Evolutionary conservation across 768 basidiomycete genomes (phyloP).

Genomic region (Agaricus subrufescens): DNA sequence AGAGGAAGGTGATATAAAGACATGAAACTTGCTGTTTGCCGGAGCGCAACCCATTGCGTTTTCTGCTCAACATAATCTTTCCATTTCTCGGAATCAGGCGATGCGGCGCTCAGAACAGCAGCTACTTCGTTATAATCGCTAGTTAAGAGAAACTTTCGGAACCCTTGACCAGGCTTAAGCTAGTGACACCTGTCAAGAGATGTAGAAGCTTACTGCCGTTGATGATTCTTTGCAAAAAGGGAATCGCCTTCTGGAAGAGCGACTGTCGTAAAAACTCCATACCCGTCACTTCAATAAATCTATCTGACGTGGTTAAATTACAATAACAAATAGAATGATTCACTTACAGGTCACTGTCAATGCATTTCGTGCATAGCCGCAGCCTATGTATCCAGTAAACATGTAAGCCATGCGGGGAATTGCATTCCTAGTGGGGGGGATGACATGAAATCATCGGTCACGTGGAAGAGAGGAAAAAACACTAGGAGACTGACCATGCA

Average conservation of each 20-base stretch:
- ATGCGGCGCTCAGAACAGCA: neutral
- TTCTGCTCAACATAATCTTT: neutral
- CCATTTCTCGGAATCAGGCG: neutral
- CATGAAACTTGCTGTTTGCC: neutral
- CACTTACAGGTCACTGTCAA: neutral
- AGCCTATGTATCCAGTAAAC: conserved; percentile 5
- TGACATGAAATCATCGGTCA: neutral
- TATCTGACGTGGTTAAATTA: neutral
- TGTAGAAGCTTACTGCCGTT: neutral
- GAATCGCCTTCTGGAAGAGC: neutral
- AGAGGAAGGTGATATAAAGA: neutral
- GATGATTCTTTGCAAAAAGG: conserved; percentile 3
- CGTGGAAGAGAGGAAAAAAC: neutral
- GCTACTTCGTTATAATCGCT: conserved; percentile 4
- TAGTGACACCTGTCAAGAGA: neutral
- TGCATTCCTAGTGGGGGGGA: neutral
- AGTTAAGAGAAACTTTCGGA: conserved; percentile 1
- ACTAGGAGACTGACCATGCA: conserved; percentile 5
- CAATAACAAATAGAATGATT: neutral
- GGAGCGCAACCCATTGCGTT: neutral
- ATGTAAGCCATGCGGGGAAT: conserved; percentile 5
- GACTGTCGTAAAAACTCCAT: no score
- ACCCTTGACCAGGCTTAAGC: neutral
- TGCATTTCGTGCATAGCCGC: conserved; percentile 1
- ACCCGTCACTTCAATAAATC: neutral